These are phyloP conservation scores for Litsea cubeba DNA, from an alignment of 164 flowering plant species.

Conservation along the genomic window DNA sequence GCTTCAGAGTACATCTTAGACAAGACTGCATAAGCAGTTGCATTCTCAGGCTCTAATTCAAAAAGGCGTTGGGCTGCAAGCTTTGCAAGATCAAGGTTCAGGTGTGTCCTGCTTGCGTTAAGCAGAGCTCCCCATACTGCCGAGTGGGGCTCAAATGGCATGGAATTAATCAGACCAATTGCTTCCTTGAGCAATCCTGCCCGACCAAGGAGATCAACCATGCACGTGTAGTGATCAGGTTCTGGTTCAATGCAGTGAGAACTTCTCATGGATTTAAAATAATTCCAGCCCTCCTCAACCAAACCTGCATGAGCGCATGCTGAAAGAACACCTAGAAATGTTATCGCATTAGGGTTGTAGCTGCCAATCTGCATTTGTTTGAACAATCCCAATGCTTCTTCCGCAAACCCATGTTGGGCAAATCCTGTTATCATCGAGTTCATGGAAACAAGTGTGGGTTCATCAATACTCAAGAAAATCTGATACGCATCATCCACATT, in stretches of 20 bases:
- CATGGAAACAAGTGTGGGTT: slow-evolving; percentile 31
- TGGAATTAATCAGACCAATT: slow-evolving; percentile 35
- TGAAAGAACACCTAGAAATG: slow-evolving; percentile 42
- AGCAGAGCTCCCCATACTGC: slow-evolving; percentile 86
- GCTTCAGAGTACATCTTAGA: slow-evolving; percentile 27
- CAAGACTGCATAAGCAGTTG: slow-evolving; percentile 36
- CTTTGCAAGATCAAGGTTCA: slow-evolving; percentile 68
- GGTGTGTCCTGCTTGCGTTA: slow-evolving; percentile 66
- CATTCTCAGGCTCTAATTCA: slow-evolving; percentile 34
- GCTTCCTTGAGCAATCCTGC: slow-evolving; percentile 38
- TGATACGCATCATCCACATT: slow-evolving; percentile 29
- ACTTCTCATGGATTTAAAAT: slow-evolving; percentile 35
- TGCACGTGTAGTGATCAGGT: slow-evolving; percentile 44
- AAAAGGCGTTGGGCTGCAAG: slow-evolving; percentile 50
- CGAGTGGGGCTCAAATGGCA: slow-evolving; percentile 75
- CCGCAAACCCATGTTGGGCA: slow-evolving; percentile 44
- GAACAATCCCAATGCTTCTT: slow-evolving; percentile 34
- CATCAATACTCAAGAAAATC: slow-evolving; percentile 23
- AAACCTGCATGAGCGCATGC: slow-evolving; percentile 42
- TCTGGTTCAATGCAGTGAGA: slow-evolving; percentile 33
- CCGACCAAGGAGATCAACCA: slow-evolving; percentile 52
- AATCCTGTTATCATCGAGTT: slow-evolving; percentile 46
- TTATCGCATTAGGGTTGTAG: slow-evolving; percentile 30
- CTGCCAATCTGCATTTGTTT: slow-evolving; percentile 21
- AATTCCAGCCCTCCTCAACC: slow-evolving; percentile 34